These are phyloP conservation scores for Wickerhamiella infanticola DNA, from an alignment of 1,139 yeast species.

Conservation along the genomic window DNA sequence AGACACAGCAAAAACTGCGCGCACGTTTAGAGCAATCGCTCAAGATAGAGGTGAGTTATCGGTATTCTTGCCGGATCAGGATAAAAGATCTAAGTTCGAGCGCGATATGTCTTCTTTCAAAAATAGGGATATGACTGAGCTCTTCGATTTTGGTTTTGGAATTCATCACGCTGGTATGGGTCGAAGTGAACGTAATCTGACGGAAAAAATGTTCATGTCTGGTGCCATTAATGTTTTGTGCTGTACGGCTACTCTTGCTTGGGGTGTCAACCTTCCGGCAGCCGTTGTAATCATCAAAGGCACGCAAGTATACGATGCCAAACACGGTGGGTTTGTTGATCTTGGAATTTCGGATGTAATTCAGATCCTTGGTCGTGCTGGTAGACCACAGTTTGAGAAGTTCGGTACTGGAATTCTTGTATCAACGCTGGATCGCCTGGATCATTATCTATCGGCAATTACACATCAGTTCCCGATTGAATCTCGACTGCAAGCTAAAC, in stretches of 20 bases:
- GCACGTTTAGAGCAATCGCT: conserved; percentile 57
- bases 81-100: conserved; percentile 31
- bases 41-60: conserved; percentile 23
- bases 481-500: conserved; percentile 56
- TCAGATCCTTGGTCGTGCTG: conserved; percentile 98
- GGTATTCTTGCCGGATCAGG: conserved; percentile 12
- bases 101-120: conserved; percentile 57
- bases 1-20: conserved; percentile 76
- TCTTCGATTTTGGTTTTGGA: conserved; percentile 76
- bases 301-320: conserved; percentile 87
- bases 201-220: conserved; percentile 70
- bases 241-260: conserved; percentile 95
- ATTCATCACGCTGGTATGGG: conserved; percentile 97
- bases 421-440: conserved; percentile 67
- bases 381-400: conserved; percentile 91
- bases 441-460: conserved; percentile 71
- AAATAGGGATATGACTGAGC: conserved; percentile 65
- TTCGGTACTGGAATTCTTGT: conserved; percentile 87
- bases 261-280: conserved; percentile 99
- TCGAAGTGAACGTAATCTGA: conserved; percentile 74
- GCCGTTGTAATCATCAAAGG: conserved; percentile 95
- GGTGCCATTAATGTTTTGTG: conserved; percentile 86
- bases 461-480: conserved; percentile 97
- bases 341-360: conserved; percentile 92
- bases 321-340: conserved; percentile 87